Conservation (phyloP, 2,329 filamentous ascomycete species). For the Thyridium curvatum region DNA sequence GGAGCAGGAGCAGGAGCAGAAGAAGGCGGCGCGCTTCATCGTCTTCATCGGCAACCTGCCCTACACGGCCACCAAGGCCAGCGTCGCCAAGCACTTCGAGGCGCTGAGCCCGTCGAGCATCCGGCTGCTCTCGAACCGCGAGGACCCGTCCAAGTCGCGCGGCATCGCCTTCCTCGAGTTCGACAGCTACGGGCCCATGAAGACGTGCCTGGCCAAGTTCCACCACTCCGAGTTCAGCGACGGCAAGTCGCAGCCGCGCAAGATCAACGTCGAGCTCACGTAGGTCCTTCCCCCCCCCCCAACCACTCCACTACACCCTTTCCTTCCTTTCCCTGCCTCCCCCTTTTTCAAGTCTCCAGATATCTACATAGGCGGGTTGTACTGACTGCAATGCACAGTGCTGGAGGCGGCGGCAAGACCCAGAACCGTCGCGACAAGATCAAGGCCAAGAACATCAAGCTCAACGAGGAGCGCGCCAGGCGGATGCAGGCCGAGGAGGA, state of each 20-base stretch:
- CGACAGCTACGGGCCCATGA: constrained; percentile 78
- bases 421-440: constrained; percentile 69
- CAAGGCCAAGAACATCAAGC: constrained; percentile 76
- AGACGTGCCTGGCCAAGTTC: constrained; percentile 84
- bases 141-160: constrained; percentile 35
- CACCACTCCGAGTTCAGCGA: constrained; percentile 76
- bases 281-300: constrained; percentile 33
- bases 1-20: constrained; percentile 11
- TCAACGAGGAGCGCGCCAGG: constrained; percentile 58
- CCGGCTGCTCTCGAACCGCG: constrained; percentile 58
- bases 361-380: too few relatives aligned
- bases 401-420: constrained; percentile 79
- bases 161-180: constrained; percentile 87
- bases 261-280: constrained; percentile 91
- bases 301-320: too few relatives aligned
- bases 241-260: constrained; percentile 49
- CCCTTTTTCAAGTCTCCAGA: too few relatives aligned
- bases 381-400: too few relatives aligned
- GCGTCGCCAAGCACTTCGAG: constrained; percentile 70
- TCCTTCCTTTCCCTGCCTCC: constrained; percentile 4
- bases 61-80: constrained; percentile 67
- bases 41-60: constrained; percentile 72
- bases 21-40: constrained; percentile 63
- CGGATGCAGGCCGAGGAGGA: constrained; percentile 37
- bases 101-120: constrained; percentile 64